Percentiles rank a stretch among this genome's conserved stretches.
Conservation (phyloP, 1,284 basidiomycete species). For the Vanrija sp. region DNA sequence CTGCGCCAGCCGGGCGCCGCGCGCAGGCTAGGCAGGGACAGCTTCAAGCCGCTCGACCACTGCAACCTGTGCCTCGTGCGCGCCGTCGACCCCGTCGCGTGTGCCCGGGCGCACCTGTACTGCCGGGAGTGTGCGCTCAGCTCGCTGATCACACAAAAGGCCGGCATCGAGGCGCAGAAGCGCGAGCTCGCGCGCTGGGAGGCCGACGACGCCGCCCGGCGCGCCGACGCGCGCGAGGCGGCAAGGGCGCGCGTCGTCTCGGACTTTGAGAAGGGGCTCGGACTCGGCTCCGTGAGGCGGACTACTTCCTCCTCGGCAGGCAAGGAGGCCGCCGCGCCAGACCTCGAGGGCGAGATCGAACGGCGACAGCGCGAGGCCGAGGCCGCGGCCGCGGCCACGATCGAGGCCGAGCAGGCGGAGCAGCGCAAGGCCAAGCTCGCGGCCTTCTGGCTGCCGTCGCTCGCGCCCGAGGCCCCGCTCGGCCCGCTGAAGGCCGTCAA, state of each 20-base stretch:
- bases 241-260: slow-evolving; percentile 76
- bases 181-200: slow-evolving; percentile 66
- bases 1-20: slow-evolving; percentile 36
- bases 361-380: slow-evolving; percentile 71
- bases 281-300: slow-evolving; percentile 44
- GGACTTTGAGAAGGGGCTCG: slow-evolving; percentile 79
- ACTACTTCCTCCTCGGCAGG: background rate
- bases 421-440: slow-evolving; percentile 79
- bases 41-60: slow-evolving; percentile 80
- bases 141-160: slow-evolving; percentile 62
- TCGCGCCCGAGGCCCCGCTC: slow-evolving; percentile 70
- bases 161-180: slow-evolving; percentile 80
- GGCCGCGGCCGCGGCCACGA: slow-evolving; percentile 70
- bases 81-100: slow-evolving; percentile 73
- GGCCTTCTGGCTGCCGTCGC: slow-evolving; percentile 87
- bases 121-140: slow-evolving; percentile 75
- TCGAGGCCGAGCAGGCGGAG: slow-evolving; percentile 76
- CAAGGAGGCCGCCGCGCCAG: slow-evolving; percentile 4
- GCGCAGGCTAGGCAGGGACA: slow-evolving; percentile 82
- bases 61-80: slow-evolving; percentile 78
- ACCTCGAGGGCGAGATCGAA: slow-evolving; percentile 52
- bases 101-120: slow-evolving; percentile 73
- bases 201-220: slow-evolving; percentile 70
- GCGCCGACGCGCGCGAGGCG: slow-evolving; percentile 59
- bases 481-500: slow-evolving; percentile 70